A percentile compares a stretch with the other conserved stretches of the same genome.
phyloP scores from a whole-genome alignment of 2,329 filamentous ascomycete genomes.

The Fusarium sp. region DNA sequence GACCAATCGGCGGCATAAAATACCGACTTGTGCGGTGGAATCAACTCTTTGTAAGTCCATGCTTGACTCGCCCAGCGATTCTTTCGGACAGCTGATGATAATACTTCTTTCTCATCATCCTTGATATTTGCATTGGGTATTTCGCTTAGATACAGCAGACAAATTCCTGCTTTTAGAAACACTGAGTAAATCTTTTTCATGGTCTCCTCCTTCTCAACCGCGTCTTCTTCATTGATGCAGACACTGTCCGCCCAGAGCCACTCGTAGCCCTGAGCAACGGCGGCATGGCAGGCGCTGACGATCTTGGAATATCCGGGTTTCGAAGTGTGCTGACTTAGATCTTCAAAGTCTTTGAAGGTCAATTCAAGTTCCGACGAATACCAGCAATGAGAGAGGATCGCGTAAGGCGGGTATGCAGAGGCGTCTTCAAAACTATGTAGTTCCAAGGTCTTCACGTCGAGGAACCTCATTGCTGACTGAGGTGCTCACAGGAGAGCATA shows the following conservation, averaged over 20 bases:
- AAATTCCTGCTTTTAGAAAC: neutral
- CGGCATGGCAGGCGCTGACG: fast-evolving
- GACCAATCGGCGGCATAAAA: constrained; percentile 15
- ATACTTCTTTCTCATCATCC: neutral
- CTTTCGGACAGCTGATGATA: neutral
- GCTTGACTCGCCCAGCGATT: constrained; percentile 15
- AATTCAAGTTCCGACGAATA: fast-evolving
- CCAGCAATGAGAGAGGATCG: neutral
- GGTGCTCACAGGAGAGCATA: fast-evolving
- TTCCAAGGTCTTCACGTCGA: neutral
- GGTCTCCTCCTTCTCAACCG: neutral
- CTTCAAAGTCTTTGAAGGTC: neutral
- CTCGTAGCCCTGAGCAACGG: fast-evolving
- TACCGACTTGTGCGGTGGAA: neutral
- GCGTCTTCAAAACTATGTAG: neutral
- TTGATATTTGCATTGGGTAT: constrained; percentile 46
- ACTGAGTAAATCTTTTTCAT: neutral
- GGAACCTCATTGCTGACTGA: neutral
- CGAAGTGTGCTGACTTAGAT: neutral
- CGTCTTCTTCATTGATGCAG: neutral
- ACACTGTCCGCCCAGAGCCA: neutral
- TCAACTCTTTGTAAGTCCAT: constrained; percentile 28
- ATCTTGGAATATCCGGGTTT: neutral
- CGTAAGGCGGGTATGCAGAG: neutral
- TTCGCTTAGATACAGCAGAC: neutral